Evolutionary conservation across 371 early-diverging fungal species (phyloP).

Genomic region (Mucor indicus): DNA sequence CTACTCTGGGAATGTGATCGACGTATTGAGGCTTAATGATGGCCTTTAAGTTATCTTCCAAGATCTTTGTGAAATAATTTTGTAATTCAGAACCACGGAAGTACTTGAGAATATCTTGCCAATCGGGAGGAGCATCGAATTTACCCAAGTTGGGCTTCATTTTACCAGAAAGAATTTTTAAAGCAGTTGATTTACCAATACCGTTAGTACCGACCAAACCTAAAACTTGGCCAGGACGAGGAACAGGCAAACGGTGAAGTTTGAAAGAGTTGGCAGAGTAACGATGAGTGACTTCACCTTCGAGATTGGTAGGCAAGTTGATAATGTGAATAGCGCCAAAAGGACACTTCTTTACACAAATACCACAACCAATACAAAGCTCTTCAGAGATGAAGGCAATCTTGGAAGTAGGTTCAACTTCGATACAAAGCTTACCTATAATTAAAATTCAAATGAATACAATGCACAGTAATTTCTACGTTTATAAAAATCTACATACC

Average conservation of each 20-base stretch:
- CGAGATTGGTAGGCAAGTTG: constrained; percentile 98
- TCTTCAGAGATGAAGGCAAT: constrained; percentile 95
- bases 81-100: constrained; percentile 99
- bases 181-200: constrained; percentile 97
- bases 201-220: constrained; percentile 99
- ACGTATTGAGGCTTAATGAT: constrained; percentile 99
- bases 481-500: constrained; percentile 44
- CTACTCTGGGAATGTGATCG: constrained; percentile 90
- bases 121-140: constrained; percentile 89
- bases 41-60: constrained; percentile 94
- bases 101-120: constrained; percentile 95
- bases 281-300: constrained; percentile 96
- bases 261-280: constrained; percentile 99
- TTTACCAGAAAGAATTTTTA: constrained; percentile 97
- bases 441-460: constrained; percentile 12
- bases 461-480: not conserved
- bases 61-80: constrained; percentile 98
- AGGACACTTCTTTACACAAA: constrained; percentile 99
- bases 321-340: constrained; percentile 98
- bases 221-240: constrained; percentile 96
- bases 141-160: constrained; percentile 98
- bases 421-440: constrained; percentile 96
- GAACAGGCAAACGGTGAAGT: constrained; percentile 98
- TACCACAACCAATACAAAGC: constrained; percentile 99
- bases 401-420: constrained; percentile 82